Evolutionary conservation across 208 protist species (phyloP), one percentile per base, ranked within the genome.

Genomic region (Strigomonas galati): DNA sequence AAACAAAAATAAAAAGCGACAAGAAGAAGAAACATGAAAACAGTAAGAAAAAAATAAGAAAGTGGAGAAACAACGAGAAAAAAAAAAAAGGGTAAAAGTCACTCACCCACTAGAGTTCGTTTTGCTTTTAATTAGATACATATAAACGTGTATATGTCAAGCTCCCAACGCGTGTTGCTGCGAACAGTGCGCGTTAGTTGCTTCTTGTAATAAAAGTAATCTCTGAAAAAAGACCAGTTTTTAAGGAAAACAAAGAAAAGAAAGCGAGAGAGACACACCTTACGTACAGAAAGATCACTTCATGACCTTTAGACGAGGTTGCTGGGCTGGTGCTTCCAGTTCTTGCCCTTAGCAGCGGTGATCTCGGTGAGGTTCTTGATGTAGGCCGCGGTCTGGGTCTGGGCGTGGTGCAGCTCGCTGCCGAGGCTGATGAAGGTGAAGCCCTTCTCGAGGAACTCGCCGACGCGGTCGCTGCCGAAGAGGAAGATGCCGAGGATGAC

Each of bases 351-450:
- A 31, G 51, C 67, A n/a, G 46, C 67, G 28, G 79, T 73, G 64
- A 88, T 88, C 37, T 77, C 62, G 74, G 72, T 69, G 46, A 88
- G 79, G 49, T 72, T 54, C 74, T 83, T 83, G 60, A 88, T 73
- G 60, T 84, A 78, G 23, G 85, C 66, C 52, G 51, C 71, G 21
- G 85, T 81, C 81, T 91, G 85, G 31, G 82, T 86, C 73, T 85
- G 68, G 66, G 85, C 85, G 69, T 91, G 85, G 76, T 91, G 85
- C 52, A 91, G 68, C 56, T 88, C 85, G 67, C 79, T 82, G 79
- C 81, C 85, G 59, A 88, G 85, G 76, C 85, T 82, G 82, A 88
- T 82, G 71, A 91, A 88, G 46, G 78, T 91, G 76, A 88, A 88
- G 56, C 79, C 85, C 82, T 88, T 85, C 71, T 85, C 67, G 43